These are phyloP conservation scores for Ramalina intermedia DNA, from an alignment of 495 filamentous ascomycete species.

Conservation along the genomic window DNA sequence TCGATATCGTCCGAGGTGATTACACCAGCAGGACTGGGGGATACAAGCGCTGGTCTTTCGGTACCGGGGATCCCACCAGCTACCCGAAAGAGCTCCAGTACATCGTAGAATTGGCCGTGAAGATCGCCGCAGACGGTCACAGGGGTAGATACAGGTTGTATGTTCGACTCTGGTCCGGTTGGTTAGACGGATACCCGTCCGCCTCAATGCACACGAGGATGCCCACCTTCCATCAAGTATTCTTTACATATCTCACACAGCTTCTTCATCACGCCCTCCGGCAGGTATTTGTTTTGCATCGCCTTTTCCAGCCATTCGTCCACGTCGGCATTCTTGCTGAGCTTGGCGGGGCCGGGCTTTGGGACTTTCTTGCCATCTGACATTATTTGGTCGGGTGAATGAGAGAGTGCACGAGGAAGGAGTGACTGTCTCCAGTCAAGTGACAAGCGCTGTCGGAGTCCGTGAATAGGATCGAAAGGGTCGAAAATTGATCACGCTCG, in stretches of 20 bases:
- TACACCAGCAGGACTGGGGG: constrained; percentile 46
- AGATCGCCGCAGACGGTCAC: constrained; percentile 98
- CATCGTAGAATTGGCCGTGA: constrained; percentile 97
- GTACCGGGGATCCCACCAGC: constrained; percentile 81
- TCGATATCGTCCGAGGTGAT: constrained; percentile 80
- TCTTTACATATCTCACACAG: constrained; percentile 98
- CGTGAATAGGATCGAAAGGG: too few relatives aligned
- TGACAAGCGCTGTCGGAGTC: too few relatives aligned
- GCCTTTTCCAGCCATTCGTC: constrained; percentile 94
- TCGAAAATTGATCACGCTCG: too few relatives aligned
- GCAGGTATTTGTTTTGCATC: constrained; percentile 91
- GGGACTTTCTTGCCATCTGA: constrained; percentile 49
- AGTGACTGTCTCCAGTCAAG: too few relatives aligned
- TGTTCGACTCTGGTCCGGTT: constrained; percentile 67
- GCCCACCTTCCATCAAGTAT: constrained; percentile 84
- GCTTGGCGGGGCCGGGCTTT: constrained; percentile 77
- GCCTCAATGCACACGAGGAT: background rate
- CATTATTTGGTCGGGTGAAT: constrained; percentile 19
- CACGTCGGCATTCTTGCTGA: constrained; percentile 67
- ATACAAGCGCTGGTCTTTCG: constrained; percentile 49
- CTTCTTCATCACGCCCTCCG: constrained; percentile 93
- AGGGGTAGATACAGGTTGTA: constrained; percentile 89
- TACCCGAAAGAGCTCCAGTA: constrained; percentile 91
- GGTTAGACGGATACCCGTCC: background rate
- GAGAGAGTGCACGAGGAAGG: too few relatives aligned